Evolutionary conservation across 345 rosid genomes (phyloP).

Genomic region (thale cress (Arabidopsis thaliana)): TAIR10.1 NC_003076.8:7974501-7975000

Average conservation of each 20-base stretch:
- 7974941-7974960: neutral
- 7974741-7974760: neutral
- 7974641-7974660: neutral
- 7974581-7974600: conserved; percentile 4
- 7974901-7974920: neutral
- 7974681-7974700: conserved; percentile 30
- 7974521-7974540: conserved; percentile 38
- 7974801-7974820: neutral
- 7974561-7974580: conserved; percentile 6
- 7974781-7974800: neutral
- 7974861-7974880: neutral
- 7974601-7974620: conserved; percentile 12
- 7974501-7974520: neutral
- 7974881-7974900: neutral
- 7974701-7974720: conserved; percentile 24
- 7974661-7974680: conserved; percentile 26
- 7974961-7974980: conserved; percentile 1
- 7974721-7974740: conserved; percentile 26
- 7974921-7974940: neutral
- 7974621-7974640: neutral
- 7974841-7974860: no score
- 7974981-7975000: conserved; percentile 2
- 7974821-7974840: no score
- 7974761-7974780: no score
- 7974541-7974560: conserved; percentile 22